Evolutionary conservation across 2,329 filamentous ascomycete species (phyloP), one percentile per base, ranked within the genome.

Genomic region (Beauveria pseudobassiana): DNA sequence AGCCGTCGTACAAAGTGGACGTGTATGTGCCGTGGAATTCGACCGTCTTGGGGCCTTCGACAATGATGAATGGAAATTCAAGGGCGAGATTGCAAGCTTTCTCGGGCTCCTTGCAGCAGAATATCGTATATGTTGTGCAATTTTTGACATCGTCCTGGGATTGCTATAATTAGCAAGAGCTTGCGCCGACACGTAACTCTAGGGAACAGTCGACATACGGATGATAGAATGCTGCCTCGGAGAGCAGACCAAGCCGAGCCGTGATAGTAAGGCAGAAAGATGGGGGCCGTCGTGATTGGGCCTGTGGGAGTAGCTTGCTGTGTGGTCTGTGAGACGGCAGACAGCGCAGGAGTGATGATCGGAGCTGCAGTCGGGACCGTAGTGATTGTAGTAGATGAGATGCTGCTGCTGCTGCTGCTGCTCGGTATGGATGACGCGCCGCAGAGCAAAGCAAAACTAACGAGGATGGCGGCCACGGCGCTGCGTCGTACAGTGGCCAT

Each of bases 101-200:
- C 3, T 74, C 72, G n/a, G 73, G 72, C 60, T 75, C 68, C 34
- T 76, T 72, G 10, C 75, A 74, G 63, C 79, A 81, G 66, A 81
- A 81, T 46, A 81, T 76, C 62, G 78, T 80, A 64, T 79, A 81
- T 26, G 77, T 76, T 18, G 79, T 81, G 63, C 74, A 66, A 61
- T 65, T 67, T 6, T 68, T 69, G 10, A 69, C 61, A 18, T 68
- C 64, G 62, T 80, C 70, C 77, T 79, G 64, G 40, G 9, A 6
- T 30, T 18, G 10, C 20, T 5, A 52, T 3, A 1, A n/a, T 59
- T 30, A 59, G 57, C n/a, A 28, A 43, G 18, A 10, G 3, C 1
- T 16, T 34, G 38, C n/a, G 18, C 24, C 22, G 46, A 51, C 51
- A n/a, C n/a, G 10, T 5, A 52, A 22, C 20, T 46, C 26, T 1